A percentile compares a stretch with the other conserved stretches of the same genome.
These are phyloP conservation scores for Neopestalotiopsis rosae DNA, from an alignment of 2,329 filamentous ascomycete species.

Conservation along the genomic window DNA sequence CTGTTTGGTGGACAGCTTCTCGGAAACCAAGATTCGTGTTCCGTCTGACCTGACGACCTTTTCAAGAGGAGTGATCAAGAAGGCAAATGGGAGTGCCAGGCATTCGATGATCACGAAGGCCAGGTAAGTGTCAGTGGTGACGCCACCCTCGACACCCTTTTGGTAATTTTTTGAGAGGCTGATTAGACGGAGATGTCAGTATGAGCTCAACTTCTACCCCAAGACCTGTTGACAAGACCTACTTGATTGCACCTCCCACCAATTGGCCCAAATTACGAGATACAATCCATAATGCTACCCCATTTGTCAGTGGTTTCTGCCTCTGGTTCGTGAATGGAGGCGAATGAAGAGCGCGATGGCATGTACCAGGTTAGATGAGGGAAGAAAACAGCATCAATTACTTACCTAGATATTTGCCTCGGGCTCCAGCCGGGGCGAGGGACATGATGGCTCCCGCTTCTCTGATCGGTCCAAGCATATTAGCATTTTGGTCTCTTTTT, in stretches of 20 bases:
- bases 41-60: slow-evolving; percentile 50
- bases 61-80: slow-evolving; percentile 51
- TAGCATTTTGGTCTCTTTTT: too few relatives aligned
- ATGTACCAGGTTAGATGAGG: too few relatives aligned
- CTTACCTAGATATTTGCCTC: slow-evolving; percentile 47
- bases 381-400: too few relatives aligned
- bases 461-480: too few relatives aligned
- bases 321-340: too few relatives aligned
- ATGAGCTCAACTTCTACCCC: not conserved
- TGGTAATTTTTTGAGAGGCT: slow-evolving; percentile 43
- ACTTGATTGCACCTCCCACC: slow-evolving; percentile 52
- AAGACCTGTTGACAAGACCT: slow-evolving; percentile 23
- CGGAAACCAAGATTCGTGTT: slow-evolving; percentile 46
- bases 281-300: slow-evolving; percentile 49
- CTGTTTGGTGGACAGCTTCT: slow-evolving; percentile 43
- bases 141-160: slow-evolving; percentile 41
- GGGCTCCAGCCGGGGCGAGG: slow-evolving; percentile 48
- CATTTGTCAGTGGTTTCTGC: too few relatives aligned
- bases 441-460: slow-evolving; percentile 55
- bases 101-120: slow-evolving; percentile 53
- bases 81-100: slow-evolving; percentile 49
- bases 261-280: slow-evolving; percentile 51
- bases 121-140: slow-evolving; percentile 50
- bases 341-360: too few relatives aligned
- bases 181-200: not conserved